These are phyloP conservation scores for Corynascus novoguineensis DNA, from an alignment of 495 filamentous ascomycete genomes.

Conservation along the genomic window DNA sequence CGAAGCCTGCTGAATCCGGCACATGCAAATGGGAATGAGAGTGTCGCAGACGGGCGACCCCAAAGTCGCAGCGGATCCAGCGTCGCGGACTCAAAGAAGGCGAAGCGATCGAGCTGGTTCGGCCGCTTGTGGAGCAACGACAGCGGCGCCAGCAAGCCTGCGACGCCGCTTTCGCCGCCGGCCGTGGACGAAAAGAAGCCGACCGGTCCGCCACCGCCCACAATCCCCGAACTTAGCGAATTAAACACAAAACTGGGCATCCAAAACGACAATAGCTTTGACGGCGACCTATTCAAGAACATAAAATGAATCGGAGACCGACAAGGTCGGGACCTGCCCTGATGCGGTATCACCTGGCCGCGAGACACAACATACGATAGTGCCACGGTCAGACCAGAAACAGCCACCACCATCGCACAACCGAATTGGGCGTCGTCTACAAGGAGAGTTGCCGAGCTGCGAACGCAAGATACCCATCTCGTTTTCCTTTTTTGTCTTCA, in stretches of 20 bases:
- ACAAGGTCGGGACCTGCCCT: background rate
- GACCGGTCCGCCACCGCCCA: constrained; percentile 50
- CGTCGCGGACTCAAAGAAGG: constrained; percentile 36
- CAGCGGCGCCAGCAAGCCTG: constrained; percentile 23
- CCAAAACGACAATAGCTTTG: constrained; percentile 39
- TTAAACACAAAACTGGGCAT: constrained; percentile 44
- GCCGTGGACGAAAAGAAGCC: constrained; percentile 36
- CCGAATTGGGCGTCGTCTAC: too few species aligned
- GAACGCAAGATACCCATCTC: constrained; percentile 34
- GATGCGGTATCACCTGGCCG: background rate
- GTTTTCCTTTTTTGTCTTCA: constrained; percentile 14
- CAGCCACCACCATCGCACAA: too few species aligned
- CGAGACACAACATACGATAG: background rate
- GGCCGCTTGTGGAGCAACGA: constrained; percentile 39
- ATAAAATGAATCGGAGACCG: constrained; percentile 36
- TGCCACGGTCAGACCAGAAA: background rate
- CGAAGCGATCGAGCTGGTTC: constrained; percentile 47
- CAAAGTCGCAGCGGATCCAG: constrained; percentile 34
- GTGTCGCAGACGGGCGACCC: constrained; percentile 29
- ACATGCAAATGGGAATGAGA: constrained; percentile 36
- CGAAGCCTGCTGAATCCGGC: constrained; percentile 41
- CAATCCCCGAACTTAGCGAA: constrained; percentile 53
- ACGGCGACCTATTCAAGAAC: constrained; percentile 55
- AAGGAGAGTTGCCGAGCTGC: constrained; percentile 13
- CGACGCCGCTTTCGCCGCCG: constrained; percentile 16